phyloP scores from a whole-genome alignment of 495 filamentous ascomycete genomes.

The Trypethelium eluteriae region DNA sequence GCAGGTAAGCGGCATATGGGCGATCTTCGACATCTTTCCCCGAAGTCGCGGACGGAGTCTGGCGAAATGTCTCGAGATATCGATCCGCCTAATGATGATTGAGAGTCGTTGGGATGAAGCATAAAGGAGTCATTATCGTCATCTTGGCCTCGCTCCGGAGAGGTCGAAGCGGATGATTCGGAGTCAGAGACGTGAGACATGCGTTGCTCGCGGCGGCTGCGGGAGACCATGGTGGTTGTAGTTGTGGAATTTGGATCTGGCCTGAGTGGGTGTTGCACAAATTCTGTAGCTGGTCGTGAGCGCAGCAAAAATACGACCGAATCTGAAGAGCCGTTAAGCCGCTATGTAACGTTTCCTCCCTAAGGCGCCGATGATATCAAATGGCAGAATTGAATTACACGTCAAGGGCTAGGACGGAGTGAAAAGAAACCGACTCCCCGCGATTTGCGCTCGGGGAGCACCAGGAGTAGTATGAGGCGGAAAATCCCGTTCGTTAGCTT shows the following conservation, averaged over 20 bases:
- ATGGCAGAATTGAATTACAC: neutral
- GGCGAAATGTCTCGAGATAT: slow-evolving; percentile 24
- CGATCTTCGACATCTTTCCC: slow-evolving; percentile 51
- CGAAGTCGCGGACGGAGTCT: slow-evolving; percentile 45
- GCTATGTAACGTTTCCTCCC: neutral
- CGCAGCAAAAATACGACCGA: neutral
- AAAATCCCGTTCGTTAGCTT: no score
- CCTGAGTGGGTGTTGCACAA: neutral
- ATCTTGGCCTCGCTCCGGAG: slow-evolving; percentile 71
- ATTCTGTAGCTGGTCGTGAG: neutral
- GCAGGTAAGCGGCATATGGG: slow-evolving; percentile 81
- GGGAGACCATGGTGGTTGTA: slow-evolving; percentile 20
- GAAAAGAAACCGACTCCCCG: no score
- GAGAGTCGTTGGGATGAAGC: slow-evolving; percentile 75
- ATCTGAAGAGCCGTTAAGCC: neutral
- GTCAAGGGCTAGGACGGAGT: neutral
- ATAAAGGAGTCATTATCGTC: slow-evolving; percentile 85
- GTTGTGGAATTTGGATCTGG: no score
- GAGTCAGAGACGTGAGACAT: slow-evolving; percentile 30
- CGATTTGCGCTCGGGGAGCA: no score
- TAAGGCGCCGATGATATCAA: neutral
- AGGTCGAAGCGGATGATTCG: slow-evolving; percentile 70
- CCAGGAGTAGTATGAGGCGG: no score
- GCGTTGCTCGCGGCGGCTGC: slow-evolving; percentile 28
- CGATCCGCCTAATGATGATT: slow-evolving; percentile 65